Base-by-base conservation (phyloP, 805 yeast genomes). In the Candida piceae region DNA sequence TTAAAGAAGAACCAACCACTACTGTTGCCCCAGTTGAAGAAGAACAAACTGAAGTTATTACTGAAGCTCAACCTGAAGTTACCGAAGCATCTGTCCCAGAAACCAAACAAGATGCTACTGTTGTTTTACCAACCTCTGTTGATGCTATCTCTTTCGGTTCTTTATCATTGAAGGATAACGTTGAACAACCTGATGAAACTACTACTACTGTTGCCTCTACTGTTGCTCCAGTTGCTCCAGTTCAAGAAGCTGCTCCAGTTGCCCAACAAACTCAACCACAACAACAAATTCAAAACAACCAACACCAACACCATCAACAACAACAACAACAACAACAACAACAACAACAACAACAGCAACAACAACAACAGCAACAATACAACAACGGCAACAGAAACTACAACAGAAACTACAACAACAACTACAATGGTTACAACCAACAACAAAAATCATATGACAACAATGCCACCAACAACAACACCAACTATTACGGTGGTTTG, bases 61-160 rank as follows among this genome's bases (percentile, higher is more conserved):
- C 9, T 6, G 17, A 26, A 26, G 15, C 16, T 6, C 16, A 26
- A 26, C 7, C 9, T 6, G 17, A 26, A 26, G 29, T 24, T 24
- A 24, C 13, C 13, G 13, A 7, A 24, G 26, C 26, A 21, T 21
- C 23, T 10, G 10, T 10, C 7, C 10, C 23, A 7, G 31, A 29
- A 16, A 11, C 23, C 7, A 17, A 17, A 46, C 26, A 24, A 29
- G 49, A 52, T 9, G 55, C 57, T 16, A 52, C 60, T 31, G 62
- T 63, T 59, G 70, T 74, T 49, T 60, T 75, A 60, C 72, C 82
- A 56, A 57, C 65, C 42, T 45, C 60, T 22, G 64, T 69, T 35
- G 73, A 70, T 23, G 76, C 77, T 40, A 75, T 74, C 34, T 70
- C 78, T 7, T 73, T 74, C 41, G 79, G 78, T 31, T 73, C 78